These are phyloP conservation scores for Fusarium oligoseptatum DNA, from an alignment of 2,329 filamentous ascomycete species.

Conservation along the genomic window DNA sequence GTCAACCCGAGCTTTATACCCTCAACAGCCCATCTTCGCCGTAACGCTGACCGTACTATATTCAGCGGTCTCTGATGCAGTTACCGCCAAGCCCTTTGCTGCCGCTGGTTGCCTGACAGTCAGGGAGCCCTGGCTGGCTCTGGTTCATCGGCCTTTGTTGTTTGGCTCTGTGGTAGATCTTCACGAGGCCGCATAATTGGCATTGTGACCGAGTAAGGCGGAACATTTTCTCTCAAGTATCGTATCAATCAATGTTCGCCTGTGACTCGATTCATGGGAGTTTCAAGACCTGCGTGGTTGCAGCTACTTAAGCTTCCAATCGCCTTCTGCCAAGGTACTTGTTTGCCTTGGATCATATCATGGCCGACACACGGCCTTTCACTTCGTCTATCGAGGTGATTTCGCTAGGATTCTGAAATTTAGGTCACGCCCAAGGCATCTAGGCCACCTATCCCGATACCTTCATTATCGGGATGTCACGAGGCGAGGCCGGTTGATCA, in stretches of 20 bases:
- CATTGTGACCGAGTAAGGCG: neutral
- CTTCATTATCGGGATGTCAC: neutral
- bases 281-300: neutral
- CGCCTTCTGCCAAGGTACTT: neutral
- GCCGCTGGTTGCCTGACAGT: neutral
- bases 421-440: neutral
- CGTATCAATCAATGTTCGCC: neutral
- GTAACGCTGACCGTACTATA: neutral
- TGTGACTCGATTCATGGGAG: neutral
- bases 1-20: neutral
- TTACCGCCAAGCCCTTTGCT: too few species aligned
- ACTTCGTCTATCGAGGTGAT: neutral
- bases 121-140: neutral
- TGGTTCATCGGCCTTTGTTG: neutral
- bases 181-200: neutral
- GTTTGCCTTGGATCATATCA: neutral
- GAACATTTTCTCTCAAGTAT: neutral
- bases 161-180: neutral
- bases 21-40: neutral
- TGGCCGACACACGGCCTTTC: neutral
- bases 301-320: neutral
- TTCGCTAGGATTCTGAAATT: rapidly evolving
- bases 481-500: neutral
- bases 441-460: neutral
- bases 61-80: neutral